Evolutionary conservation across 257 asterid species (phyloP), one percentile per base, ranked within the genome.

Genomic region (Leptodermis oblonga): DNA sequence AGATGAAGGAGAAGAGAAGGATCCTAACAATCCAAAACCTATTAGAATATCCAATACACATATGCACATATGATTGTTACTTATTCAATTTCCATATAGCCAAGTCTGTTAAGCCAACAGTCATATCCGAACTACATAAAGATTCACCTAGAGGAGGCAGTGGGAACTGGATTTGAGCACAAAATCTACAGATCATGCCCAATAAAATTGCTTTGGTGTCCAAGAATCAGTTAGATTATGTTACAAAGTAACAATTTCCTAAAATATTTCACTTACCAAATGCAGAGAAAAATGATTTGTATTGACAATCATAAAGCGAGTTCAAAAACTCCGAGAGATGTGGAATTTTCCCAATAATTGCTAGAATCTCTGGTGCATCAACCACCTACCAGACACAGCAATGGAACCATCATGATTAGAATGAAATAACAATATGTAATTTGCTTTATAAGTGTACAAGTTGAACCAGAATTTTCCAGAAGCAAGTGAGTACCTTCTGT

Each of bases 361-460:
- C 85, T 82, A 92, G 80, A 72, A 92, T 89, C 86, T 92, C 97
- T 1, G 96, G 97, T 65, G 97, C 96, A 78, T 92, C 97, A 75
- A 92, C 96, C 10, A 92, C 97, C 97, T 92, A 90, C 71, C 70
- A 78, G 76, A 81, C 22, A 64, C 61, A 63, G 63, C 73, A 70
- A 56, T 30, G 41, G 17, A n/a, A 5, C 22, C 25, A 46, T 39
- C 18, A 11, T 23, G 15, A 7, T 30, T 23, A 30, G 17, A 41
- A 23, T 17, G 20, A 36, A 46, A 66, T 23, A 31, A 54, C 0
- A 6, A 68, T 14, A 36, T 18, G 22, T 53, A 10, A 68, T 31
- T 65, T 42, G 41, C 10, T 25, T 30, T 36, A 33, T 23, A 14
- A 17, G 28, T 22, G 5, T 20, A 26, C 0, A 20, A 30, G 11